Evolutionary conservation across 2,329 filamentous ascomycete species (phyloP).

Genomic region (Remersonia thermophila): DNA sequence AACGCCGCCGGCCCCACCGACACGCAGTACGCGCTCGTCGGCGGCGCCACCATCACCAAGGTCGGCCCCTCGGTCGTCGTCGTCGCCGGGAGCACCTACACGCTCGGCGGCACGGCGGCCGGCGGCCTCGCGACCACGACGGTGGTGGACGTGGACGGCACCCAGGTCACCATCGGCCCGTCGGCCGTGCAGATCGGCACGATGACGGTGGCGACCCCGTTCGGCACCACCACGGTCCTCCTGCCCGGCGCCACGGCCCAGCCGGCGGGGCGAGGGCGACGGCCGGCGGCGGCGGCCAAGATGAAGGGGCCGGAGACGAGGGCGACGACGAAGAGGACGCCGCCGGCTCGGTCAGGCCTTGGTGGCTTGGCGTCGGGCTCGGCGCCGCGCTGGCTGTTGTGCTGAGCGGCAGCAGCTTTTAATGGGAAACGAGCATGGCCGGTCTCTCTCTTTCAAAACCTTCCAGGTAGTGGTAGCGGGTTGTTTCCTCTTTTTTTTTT

Average conservation of each 20-base stretch:
- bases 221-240: conserved; percentile 33
- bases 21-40: conserved; percentile 35
- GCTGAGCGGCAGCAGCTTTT: no score
- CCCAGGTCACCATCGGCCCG: conserved; percentile 40
- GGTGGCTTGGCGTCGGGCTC: conserved; percentile 2
- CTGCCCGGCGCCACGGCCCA: conserved; percentile 17
- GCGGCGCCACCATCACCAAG: conserved; percentile 40
- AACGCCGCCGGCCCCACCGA: conserved; percentile 21
- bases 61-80: conserved; percentile 36
- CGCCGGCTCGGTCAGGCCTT: conserved; percentile 5
- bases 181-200: conserved; percentile 34
- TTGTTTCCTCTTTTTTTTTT: no score
- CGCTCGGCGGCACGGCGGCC: conserved; percentile 28
- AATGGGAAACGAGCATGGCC: no score
- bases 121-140: conserved; percentile 25
- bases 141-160: conserved; percentile 34
- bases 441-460: no score
- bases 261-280: neutral
- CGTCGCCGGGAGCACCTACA: conserved; percentile 38
- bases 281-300: neutral
- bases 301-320: neutral
- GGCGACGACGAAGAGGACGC: conserved; percentile 10
- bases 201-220: conserved; percentile 33
- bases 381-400: conserved; percentile 3
- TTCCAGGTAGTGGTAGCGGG: no score